Base-by-base conservation (phyloP, 139 green algal genomes). In the Coelastrella sp. region DNA sequence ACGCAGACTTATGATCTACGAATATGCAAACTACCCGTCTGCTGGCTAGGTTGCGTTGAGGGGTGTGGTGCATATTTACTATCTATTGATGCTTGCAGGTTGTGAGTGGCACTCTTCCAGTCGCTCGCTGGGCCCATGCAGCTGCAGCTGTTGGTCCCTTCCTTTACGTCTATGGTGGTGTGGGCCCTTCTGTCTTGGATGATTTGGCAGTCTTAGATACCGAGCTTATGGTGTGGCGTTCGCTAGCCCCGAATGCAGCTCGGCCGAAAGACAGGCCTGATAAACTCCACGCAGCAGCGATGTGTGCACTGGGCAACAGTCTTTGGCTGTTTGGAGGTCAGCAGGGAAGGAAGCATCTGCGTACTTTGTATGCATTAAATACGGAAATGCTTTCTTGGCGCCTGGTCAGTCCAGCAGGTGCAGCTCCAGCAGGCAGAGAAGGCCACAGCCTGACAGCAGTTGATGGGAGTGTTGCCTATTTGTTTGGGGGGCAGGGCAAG, bases 401-500 rank as follows among this genome's bases (percentile, higher is more conserved):
- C 7, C 78, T 87, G 9, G 71, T 63, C 27, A 69, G 38, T 5
- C 71, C 82, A 11, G 30, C 37, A 38, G 82, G 82, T 21, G 40
- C 82, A 30, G 32, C 35, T n/a, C 82, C 82, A 35, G 53, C 82
- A 38, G 82, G 45, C 50, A 68, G 82, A 35, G 82, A 67, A 59
- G 82, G 82, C 3, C 82, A 87, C 57, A 82, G 35, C 34, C 38
- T 87, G 34, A 82, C 82, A n/a, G 40, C 71, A 35, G 82, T 87
- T 3, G 40, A 48, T 32, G 86, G 79, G 53, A 68, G 21, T 35
- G 32, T 66, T 21, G 79, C 89, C 6, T 91, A 86, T 80, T 23
- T 93, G 50, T 91, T 93, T 45, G 90, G 90, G 5, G 90, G 90
- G 15, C 90, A 93, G 68, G 90, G 90, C 35, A 91, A 91, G 63